Base-by-base conservation (phyloP, 768 basidiomycete genomes). In the Tylopilus felleus region DNA sequence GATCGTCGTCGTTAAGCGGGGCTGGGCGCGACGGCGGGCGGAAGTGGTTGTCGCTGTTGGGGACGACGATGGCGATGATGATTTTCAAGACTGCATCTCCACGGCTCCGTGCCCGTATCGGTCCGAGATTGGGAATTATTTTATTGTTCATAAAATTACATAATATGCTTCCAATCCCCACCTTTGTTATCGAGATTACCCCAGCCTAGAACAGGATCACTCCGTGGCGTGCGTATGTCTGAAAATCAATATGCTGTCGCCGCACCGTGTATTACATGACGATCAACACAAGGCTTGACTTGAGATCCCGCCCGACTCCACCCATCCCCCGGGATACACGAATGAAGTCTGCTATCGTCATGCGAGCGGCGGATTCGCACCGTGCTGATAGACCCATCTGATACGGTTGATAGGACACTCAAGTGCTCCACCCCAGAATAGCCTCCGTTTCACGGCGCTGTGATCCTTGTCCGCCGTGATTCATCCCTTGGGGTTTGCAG, bases 371-470 rank as follows among this genome's bases (percentile, higher is more conserved):
- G 49, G 55, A 59, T 53, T 63, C 60, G 49, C 60, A 59, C 35
- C 33, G 35, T 4, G 22, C 44, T 55, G 62, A 62, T 56, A 60
- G 58, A 44, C 42, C 52, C 62, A 64, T 65, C 64, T 66, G 64
- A 65, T 63, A 65, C 64, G 64, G 52, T 47, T 65, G 64, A 65
- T 64, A 66, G 63, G 61, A 51, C 59, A 25, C n/a, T n/a, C n/a
- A n/a, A n/a, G n/a, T n/a, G 47, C 31, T 43, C 23, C 51, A 48
- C 49, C 52, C 55, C 51, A 28, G 36, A 53, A 55, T 17, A 28
- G 41, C 22, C 56, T 38, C 19, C 56, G 62, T 65, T 64, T 64
- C 62, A 65, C 62, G 62, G 62, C 52, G 49, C 52, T 58, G 28
- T 44, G 28, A 22, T 22, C 35, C 35, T 58, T 48, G 41, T 65